These are phyloP conservation scores for Dactylellina haptotyla DNA, from an alignment of 2,329 filamentous ascomycete genomes.

Conservation along the genomic window DNA sequence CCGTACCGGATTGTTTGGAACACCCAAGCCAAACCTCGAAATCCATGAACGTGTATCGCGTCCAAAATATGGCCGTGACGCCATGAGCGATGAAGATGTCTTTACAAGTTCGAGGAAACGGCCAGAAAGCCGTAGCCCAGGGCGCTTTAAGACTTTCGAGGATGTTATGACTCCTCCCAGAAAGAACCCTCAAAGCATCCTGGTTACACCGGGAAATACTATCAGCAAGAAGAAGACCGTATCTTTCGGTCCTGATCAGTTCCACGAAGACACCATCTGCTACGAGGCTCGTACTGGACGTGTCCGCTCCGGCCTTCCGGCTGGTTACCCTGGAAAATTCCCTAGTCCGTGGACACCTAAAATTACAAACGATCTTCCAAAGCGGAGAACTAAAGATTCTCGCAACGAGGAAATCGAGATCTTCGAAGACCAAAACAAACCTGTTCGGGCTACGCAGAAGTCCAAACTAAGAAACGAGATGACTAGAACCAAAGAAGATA, in stretches of 20 bases:
- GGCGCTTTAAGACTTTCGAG: slow-evolving; percentile 30
- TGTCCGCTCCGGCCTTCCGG: slow-evolving; percentile 64
- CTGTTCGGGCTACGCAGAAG: slow-evolving; percentile 11
- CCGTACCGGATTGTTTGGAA: slow-evolving; percentile 73
- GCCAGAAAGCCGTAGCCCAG: slow-evolving; percentile 26
- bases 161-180: slow-evolving; percentile 23
- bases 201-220: slow-evolving; percentile 67
- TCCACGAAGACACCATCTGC: slow-evolving; percentile 63
- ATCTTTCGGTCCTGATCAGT: slow-evolving; percentile 65
- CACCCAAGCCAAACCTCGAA: slow-evolving; percentile 67
- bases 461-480: slow-evolving; percentile 27
- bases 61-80: slow-evolving; percentile 25
- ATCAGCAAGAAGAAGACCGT: slow-evolving; percentile 66
- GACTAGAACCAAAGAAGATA: slow-evolving; percentile 12
- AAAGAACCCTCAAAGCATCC: slow-evolving; percentile 65
- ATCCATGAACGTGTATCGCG: slow-evolving; percentile 48
- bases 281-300: slow-evolving; percentile 61
- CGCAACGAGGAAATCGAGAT: slow-evolving; percentile 51
- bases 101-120: slow-evolving; percentile 42
- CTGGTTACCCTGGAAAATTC: slow-evolving; percentile 67
- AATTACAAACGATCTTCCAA: slow-evolving; percentile 57
- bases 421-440: slow-evolving; percentile 54
- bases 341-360: slow-evolving; percentile 66
- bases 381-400: slow-evolving; percentile 33
- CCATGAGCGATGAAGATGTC: slow-evolving; percentile 50